Evolutionary conservation across 2,329 filamentous ascomycete species (phyloP), one percentile per base, ranked within the genome.

Genomic region (Pseudocercospora fijiensis): DNA sequence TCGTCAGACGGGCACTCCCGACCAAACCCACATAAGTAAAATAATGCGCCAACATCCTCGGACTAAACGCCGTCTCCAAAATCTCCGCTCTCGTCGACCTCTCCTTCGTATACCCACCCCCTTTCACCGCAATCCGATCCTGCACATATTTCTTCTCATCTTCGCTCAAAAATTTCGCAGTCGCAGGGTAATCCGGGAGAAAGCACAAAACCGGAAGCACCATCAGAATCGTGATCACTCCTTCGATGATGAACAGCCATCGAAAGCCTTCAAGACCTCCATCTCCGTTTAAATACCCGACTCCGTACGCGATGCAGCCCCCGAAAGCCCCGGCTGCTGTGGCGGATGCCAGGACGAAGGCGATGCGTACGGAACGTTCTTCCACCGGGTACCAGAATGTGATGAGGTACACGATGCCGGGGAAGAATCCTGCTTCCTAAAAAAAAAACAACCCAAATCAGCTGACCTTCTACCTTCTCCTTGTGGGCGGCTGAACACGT

Each of bases 281-380:
- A 9, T 71, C 69, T 8, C 76, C 75, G 65, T 78, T 76, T 65
- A 78, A 76, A 57, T 86, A 62, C 86, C 86, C 73, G 89, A 91
- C 2, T 91, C 82, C 83, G 61, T 83, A 86, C 1, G 85, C 86
- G 70, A 80, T 81, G 7, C 83, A 78, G 2, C 84, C 84, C 3
- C 83, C 83, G 69, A 86, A 85, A 0, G 82, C 82, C 33, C 76
- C 81, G 67, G 75, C 84, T 68, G 79, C 82, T 74, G 84, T 85
- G n/a, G 75, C 86, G 76, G 78, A 86, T 73, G 71, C 83, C 57
- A 84, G 75, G 70, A 82, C 79, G 65, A 83, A 80, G 0, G 84
- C 83, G 71, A 90, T 83, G 6, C 86, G 84, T 71, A 86, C 82
- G 1, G 81, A 83, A 20, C 84, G 78, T 71, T 88, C 85, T 2